phyloP scores from a whole-genome alignment of 768 basidiomycete species.

The Psilocybe cubensis region DNA sequence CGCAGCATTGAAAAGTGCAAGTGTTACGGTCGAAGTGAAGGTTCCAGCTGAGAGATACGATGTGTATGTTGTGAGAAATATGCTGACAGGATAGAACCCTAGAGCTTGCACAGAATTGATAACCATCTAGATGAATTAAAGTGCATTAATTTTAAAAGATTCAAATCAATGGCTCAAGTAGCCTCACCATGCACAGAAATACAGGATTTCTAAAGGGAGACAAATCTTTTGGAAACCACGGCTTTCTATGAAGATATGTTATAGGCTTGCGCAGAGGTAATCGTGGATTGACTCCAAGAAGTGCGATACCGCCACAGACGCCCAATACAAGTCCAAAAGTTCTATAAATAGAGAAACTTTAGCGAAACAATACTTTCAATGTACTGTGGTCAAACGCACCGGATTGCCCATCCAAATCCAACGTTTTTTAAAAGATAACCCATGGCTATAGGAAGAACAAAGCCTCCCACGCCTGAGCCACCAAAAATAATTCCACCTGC shows the following conservation, averaged over 20 bases:
- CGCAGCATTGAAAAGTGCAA: constrained; percentile 11
- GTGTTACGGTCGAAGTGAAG: constrained; percentile 6
- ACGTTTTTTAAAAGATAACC: constrained; percentile 8
- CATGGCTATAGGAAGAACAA: constrained; percentile 9
- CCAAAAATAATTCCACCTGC: constrained; percentile 16
- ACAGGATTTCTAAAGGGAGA: constrained; percentile 6
- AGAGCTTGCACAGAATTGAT: constrained; percentile 7
- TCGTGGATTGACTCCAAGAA: constrained; percentile 12
- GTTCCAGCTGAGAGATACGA: constrained; percentile 8
- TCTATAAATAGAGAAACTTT: constrained; percentile 5
- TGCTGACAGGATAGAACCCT: constrained; percentile 12
- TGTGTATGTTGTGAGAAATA: constrained; percentile 11
- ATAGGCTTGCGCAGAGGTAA: constrained; percentile 1
- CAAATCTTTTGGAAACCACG: constrained; percentile 8
- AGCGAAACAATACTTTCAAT: background rate
- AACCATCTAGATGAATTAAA: background rate
- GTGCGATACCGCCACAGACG: constrained; percentile 10
- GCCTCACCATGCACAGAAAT: background rate
- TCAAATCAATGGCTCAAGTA: background rate
- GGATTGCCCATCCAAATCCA: constrained; percentile 7
- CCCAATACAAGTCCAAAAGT: constrained; percentile 11
- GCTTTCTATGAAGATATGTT: background rate
- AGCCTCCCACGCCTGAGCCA: constrained; percentile 14
- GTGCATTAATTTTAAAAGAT: background rate
- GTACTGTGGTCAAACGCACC: background rate